A percentile compares a stretch with the other conserved stretches of the same genome.
Evolutionary conservation across 768 basidiomycete genomes (phyloP).

Genomic region (Sarcodon aspratus): DNA sequence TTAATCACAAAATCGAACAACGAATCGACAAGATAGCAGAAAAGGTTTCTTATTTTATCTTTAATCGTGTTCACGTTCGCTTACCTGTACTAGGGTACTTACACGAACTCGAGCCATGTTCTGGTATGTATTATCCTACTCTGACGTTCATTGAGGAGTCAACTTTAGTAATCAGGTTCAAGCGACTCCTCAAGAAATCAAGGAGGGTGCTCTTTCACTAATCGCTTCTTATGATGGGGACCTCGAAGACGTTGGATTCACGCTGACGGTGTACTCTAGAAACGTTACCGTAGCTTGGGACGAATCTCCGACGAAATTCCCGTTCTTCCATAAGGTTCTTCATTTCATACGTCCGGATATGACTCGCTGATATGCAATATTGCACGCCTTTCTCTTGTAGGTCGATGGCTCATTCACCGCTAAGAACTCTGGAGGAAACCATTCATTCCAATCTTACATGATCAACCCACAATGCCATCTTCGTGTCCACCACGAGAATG

Average conservation of each 20-base stretch:
- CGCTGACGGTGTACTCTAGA: conserved; percentile 48
- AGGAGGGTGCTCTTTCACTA: conserved; percentile 34
- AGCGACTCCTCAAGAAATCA: conserved; percentile 2
- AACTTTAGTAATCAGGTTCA: conserved; percentile 6
- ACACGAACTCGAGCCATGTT: conserved; percentile 33
- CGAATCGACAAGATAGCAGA: not conserved
- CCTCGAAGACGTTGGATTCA: conserved; percentile 50
- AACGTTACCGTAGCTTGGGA: conserved; percentile 14
- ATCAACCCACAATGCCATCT: conserved; percentile 84
- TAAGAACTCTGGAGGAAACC: conserved; percentile 79
- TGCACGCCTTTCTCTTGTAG: conserved; percentile 21
- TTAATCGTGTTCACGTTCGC: not conserved
- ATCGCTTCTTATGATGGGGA: conserved; percentile 62
- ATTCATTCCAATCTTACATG: conserved; percentile 72
- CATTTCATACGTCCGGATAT: not conserved
- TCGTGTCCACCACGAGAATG: conserved; percentile 31
- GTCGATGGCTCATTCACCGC: conserved; percentile 49
- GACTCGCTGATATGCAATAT: not conserved
- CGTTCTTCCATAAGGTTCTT: conserved; percentile 15
- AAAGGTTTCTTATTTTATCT: conserved; percentile 9
- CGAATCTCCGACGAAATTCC: conserved; percentile 7
- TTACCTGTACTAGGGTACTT: conserved; percentile 18
- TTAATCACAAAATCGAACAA: conserved; percentile 10
- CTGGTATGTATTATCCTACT: conserved; percentile 18
- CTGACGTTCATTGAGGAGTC: not conserved